These are phyloP conservation scores for Apiospora pterosperma DNA, from an alignment of 2,329 filamentous ascomycete species.

Conservation along the genomic window DNA sequence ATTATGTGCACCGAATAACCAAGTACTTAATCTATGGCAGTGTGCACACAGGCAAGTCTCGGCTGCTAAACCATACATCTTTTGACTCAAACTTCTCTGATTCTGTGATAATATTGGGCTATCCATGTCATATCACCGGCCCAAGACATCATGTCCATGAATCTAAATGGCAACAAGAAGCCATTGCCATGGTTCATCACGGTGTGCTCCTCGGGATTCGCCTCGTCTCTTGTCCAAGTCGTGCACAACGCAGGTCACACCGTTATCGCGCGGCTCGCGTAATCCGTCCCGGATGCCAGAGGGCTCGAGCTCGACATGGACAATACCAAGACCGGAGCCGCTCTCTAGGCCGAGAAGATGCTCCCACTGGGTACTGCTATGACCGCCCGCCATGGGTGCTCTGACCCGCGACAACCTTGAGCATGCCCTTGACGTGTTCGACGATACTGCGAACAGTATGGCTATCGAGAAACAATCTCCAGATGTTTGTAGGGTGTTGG, in stretches of 20 bases:
- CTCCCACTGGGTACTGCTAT: not conserved
- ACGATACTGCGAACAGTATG: not conserved
- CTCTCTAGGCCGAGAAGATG: not conserved
- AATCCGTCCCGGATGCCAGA: not conserved
- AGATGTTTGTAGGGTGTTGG: not conserved
- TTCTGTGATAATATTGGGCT: too few species aligned
- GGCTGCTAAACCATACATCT: too few species aligned
- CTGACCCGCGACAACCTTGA: not conserved
- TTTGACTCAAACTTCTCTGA: too few species aligned
- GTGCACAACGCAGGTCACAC: not conserved
- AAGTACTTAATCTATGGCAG: too few species aligned
- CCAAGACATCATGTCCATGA: not conserved
- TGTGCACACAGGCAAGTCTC: too few species aligned
- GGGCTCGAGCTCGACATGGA: not conserved
- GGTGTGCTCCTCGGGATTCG: not conserved
- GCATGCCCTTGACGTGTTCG: not conserved
- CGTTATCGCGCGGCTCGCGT: not conserved
- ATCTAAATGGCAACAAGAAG: not conserved
- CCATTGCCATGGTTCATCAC: not conserved
- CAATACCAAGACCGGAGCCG: not conserved
- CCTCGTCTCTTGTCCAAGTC: not conserved
- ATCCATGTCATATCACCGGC: too few species aligned
- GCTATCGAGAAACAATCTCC: not conserved
- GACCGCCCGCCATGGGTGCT: not conserved
- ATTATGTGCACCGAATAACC: too few species aligned